A percentile compares a stretch with the other conserved stretches of the same genome.
Conservation (phyloP, 1,139 yeast genomes). For the Wickerhamiella infanticola region DNA sequence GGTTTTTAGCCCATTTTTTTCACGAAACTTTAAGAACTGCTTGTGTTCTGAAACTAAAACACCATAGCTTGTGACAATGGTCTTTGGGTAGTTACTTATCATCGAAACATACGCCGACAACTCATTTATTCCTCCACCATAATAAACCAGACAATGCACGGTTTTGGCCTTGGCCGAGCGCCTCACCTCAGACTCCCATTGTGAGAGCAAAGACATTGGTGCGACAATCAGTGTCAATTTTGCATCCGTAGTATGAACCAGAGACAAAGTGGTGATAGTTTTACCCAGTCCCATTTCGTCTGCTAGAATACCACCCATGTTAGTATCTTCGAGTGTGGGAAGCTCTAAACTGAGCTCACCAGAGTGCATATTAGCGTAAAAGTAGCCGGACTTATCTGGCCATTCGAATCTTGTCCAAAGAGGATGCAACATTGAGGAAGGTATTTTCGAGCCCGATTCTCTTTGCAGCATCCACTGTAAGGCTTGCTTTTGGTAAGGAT, state of each 20-base stretch:
- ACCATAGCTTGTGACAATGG: slow-evolving; percentile 78
- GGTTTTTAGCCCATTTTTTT: slow-evolving; percentile 7
- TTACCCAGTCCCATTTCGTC: slow-evolving; percentile 97
- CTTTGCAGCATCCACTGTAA: slow-evolving; percentile 61
- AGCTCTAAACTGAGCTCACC: slow-evolving; percentile 61
- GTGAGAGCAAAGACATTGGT: slow-evolving; percentile 80
- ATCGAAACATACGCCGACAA: slow-evolving; percentile 19
- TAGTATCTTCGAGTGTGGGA: slow-evolving; percentile 38
- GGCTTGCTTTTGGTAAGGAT: slow-evolving; percentile 69
- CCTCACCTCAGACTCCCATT: slow-evolving; percentile 73
- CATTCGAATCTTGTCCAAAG: slow-evolving; percentile 69
- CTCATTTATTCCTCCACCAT: slow-evolving; percentile 34
- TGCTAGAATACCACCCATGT: slow-evolving; percentile 82
- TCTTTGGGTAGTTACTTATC: slow-evolving; percentile 36
- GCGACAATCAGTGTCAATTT: slow-evolving; percentile 54
- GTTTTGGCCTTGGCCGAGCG: slow-evolving; percentile 30
- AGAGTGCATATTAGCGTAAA: slow-evolving; percentile 69
- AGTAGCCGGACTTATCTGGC: slow-evolving; percentile 36
- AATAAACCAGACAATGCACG: slow-evolving; percentile 36
- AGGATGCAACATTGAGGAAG: slow-evolving; percentile 67
- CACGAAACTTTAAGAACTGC: slow-evolving; percentile 13
- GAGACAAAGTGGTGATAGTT: slow-evolving; percentile 67
- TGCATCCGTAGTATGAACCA: slow-evolving; percentile 35
- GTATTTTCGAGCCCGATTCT: slow-evolving; percentile 18
- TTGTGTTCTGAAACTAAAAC: slow-evolving; percentile 64